phyloP scores from a whole-genome alignment of 75 land plant genomes.

The Sequoia sempervirens region DNA sequence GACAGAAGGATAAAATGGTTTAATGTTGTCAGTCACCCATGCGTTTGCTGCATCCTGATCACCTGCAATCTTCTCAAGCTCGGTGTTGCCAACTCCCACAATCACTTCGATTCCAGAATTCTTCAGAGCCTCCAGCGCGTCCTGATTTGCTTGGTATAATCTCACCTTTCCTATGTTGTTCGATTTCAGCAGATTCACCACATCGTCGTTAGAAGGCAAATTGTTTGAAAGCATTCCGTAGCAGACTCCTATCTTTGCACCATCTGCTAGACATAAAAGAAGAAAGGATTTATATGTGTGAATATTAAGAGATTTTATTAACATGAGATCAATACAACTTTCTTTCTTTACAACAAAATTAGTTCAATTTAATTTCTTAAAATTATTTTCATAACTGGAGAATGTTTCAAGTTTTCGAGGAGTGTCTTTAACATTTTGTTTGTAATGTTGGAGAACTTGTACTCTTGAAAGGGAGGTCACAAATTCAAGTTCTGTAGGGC shows the following conservation, averaged over 20 bases:
- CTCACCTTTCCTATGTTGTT: constrained; percentile 13
- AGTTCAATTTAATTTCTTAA: too few species aligned
- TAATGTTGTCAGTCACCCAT: constrained; percentile 31
- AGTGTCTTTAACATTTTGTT: too few species aligned
- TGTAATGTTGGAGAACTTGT: too few species aligned
- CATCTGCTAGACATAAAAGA: background rate
- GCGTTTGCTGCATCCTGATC: constrained; percentile 19
- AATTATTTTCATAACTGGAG: too few species aligned
- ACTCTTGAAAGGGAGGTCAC: too few species aligned
- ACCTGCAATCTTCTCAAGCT: constrained; percentile 19
- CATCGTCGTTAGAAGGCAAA: constrained; percentile 19
- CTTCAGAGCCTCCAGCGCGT: constrained; percentile 20
- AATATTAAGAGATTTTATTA: too few species aligned
- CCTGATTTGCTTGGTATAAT: constrained; percentile 10
- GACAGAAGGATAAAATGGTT: constrained; percentile 16
- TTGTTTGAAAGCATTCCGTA: constrained; percentile 21
- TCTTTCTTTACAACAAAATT: too few species aligned
- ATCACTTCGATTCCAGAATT: constrained; percentile 8
- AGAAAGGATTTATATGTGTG: too few species aligned
- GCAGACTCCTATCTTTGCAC: constrained; percentile 27
- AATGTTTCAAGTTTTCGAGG: too few species aligned
- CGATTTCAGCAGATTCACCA: constrained; percentile 12
- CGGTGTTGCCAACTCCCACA: background rate
- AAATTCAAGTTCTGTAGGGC: too few species aligned
- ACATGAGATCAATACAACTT: too few species aligned